Evolutionary conservation across 306 rosid species (phyloP), one percentile per base, ranked within the genome.

Genomic region (Prunus kanzakura): DNA sequence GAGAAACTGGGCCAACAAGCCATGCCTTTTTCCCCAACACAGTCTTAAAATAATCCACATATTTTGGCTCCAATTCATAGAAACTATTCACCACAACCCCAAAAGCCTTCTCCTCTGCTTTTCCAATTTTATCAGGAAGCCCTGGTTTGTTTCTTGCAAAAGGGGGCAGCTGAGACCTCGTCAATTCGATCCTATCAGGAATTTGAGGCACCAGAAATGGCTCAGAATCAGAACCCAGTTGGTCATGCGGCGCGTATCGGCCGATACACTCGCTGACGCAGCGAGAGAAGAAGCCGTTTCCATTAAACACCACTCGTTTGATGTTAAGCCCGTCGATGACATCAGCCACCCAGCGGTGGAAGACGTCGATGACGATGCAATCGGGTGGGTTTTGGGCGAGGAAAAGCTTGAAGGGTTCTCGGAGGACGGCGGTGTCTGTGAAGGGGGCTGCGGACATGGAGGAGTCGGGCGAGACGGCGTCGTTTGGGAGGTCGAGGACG

Each of bases 71-170:
- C 67, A 82, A 19, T 2, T 82, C 86, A 49, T 77, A 78, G 47
- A 82, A 82, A 49, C 76, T 78, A 12, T 79, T 83, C 11, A 68
- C 64, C 52, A 84, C 71, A 11, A 70, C 76, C 43, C 84, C 83
- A 11, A 75, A 79, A 52, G 62, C 64, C 46, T 64, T 75, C 1
- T 45, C 35, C 11, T 70, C 80, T 1, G 47, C 3, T 22, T 68
- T 57, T 1, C 10, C 25, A 8, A 67, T 13, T 11, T 3, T 49
- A 7, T 54, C 47, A 9, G 11, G 13, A 41, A 72, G 43, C 43
- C 43, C 38, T 18, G n/a, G 1, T 15, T 52, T 38, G 11, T 76
- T 43, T 57, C 72, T 64, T 4, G 14, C 16, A 1, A 70, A 76
- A 8, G 13, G 2, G 0, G 81, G 70, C 1, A 76, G 29, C 73